Conservation (phyloP, 441 rosid genomes). For the Arabidopsis lyrata region DNA sequence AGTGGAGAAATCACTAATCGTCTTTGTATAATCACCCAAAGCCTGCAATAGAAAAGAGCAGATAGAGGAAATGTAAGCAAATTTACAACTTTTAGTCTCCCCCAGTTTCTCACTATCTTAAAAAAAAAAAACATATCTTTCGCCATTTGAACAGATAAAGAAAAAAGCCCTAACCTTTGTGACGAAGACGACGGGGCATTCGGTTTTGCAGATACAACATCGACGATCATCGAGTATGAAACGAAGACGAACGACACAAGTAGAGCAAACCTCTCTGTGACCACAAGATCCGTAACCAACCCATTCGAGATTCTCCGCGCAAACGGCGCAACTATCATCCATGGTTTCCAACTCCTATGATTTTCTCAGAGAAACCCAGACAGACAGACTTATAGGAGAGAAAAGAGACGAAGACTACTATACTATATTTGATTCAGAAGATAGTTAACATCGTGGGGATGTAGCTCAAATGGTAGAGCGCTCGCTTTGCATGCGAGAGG, state of each 20-base stretch:
- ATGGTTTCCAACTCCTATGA: conserved; percentile 38
- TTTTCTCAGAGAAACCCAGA: neutral
- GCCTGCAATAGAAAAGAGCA: conserved; percentile 57
- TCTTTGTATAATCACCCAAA: conserved; percentile 82
- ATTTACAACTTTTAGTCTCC: conserved; percentile 4
- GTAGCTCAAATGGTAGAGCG: conserved; percentile 97
- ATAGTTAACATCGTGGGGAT: conserved; percentile 45
- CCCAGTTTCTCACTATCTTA: conserved; percentile 6
- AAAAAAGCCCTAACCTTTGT: conserved; percentile 65
- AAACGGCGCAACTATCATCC: conserved; percentile 97
- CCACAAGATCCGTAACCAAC: conserved; percentile 93
- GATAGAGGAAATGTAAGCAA: neutral
- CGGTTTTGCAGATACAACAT: conserved; percentile 95
- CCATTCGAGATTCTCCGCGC: conserved; percentile 92
- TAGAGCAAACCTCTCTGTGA: conserved; percentile 90
- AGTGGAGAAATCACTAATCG: conserved; percentile 75
- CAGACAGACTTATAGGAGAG: neutral
- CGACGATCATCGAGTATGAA: conserved; percentile 79
- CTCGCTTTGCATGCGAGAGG: conserved; percentile 97
- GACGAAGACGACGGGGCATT: conserved; percentile 62
- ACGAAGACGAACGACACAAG: conserved; percentile 93
- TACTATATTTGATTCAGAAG: too few species aligned
- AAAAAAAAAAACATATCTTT: neutral
- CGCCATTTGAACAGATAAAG: neutral
- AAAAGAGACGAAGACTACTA: neutral